Evolutionary conservation across 1,284 basidiomycete species (phyloP), one percentile per base, ranked within the genome.

Genomic region (Ganoderma resinaceum): DNA sequence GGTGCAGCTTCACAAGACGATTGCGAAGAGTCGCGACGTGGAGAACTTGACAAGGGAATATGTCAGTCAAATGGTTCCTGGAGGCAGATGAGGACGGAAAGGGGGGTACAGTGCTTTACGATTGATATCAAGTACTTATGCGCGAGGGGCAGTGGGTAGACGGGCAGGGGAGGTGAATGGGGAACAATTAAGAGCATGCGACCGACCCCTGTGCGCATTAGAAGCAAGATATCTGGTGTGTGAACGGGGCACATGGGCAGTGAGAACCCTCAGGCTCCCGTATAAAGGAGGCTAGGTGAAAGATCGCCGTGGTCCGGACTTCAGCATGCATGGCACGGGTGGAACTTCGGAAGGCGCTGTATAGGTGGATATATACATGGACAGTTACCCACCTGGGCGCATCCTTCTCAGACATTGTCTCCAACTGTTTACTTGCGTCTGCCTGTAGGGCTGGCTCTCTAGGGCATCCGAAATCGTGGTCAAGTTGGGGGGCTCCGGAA

Each of bases 191-290:
- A 49, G 35, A 55, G 52, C 26, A 8, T 23, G 31, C 38, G 59
- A 26, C 31, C 52, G 33, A 46, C 35, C 38, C 63, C 40, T 42
- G 62, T 46, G 58, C 40, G 60, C 38, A 61, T 40, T 61, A 58
- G 23, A 40, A 37, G 65, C 46, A 49, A 5, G 42, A 33, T 26
- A 49, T 29, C 42, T 55, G 40, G 70, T 71, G 70, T 71, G 67
- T 60, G 67, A 71, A 52, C 33, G 53, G 55, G 58, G 63, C 70
- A 71, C 70, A 72, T 67, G 70, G 58, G 37, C 58, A 23, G 37
- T 37, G 55, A 58, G 55, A 58, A 58, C 33, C 55, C 55, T 29
- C 55, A 33, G 35, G 33, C 31, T 40, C 3, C 37, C 37, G 12
- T 6, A 23, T 42, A 38, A 52, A 26, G 46, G 46, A 38, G 58